Evolutionary conservation across 192 early-diverging fungal species (phyloP).

Genomic region (Tieghemiomyces parasiticus): DNA sequence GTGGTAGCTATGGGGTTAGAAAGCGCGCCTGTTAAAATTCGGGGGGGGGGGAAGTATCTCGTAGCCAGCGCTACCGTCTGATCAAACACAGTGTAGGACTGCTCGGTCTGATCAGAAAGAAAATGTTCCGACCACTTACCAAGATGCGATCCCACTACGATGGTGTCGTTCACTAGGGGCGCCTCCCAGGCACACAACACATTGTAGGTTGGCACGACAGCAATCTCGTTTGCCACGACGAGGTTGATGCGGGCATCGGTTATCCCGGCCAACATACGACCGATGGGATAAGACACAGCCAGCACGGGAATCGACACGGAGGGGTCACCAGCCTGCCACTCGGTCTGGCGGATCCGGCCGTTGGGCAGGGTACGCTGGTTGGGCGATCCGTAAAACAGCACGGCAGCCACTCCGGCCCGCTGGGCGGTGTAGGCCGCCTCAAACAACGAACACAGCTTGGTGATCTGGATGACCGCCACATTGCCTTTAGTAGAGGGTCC

Average conservation of each 20-base stretch:
- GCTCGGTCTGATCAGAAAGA: too few relatives aligned
- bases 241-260: constrained; percentile 21
- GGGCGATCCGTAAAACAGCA: constrained; percentile 37
- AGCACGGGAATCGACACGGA: constrained; percentile 43
- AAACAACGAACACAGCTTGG: constrained; percentile 31
- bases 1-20: too few relatives aligned
- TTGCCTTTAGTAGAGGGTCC: constrained; percentile 25
- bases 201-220: constrained; percentile 44
- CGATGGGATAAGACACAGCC: constrained; percentile 37
- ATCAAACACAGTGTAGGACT: too few relatives aligned
- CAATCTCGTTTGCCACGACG: constrained; percentile 30
- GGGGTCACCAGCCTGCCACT: constrained; percentile 51
- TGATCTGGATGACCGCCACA: constrained; percentile 34
- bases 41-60: too few relatives aligned
- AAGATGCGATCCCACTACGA: constrained; percentile 42
- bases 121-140: background rate
- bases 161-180: constrained; percentile 27
- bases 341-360: constrained; percentile 34
- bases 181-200: constrained; percentile 36
- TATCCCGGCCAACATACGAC: constrained; percentile 26
- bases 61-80: too few relatives aligned
- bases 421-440: constrained; percentile 38
- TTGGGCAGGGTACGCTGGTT: constrained; percentile 26
- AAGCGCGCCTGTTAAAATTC: too few relatives aligned
- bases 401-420: constrained; percentile 36